Conservation (phyloP, 495 filamentous ascomycete species). For the Margaritispora aquatica region DNA sequence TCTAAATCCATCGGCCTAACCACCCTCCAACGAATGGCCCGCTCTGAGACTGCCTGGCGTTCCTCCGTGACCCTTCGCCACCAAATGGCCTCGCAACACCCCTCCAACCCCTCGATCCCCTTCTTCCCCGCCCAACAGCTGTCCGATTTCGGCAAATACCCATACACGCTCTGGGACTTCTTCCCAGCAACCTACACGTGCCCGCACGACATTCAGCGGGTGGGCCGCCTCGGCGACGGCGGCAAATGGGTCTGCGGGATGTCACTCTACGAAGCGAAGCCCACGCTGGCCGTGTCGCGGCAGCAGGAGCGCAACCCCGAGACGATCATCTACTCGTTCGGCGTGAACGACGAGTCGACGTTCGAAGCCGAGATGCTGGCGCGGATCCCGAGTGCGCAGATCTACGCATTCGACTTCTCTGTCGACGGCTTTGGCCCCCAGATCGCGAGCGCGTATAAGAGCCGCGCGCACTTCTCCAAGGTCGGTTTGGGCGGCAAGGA, state of each 20-base stretch:
- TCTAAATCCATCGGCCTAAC: constrained; percentile 2
- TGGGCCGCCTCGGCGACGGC: constrained; percentile 28
- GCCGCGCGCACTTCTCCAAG: constrained; percentile 22
- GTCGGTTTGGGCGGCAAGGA: constrained; percentile 22
- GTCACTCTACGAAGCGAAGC: constrained; percentile 20
- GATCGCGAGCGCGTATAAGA: constrained; percentile 6
- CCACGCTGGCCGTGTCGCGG: background rate
- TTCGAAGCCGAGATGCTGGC: constrained; percentile 28
- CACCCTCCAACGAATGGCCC: constrained; percentile 13
- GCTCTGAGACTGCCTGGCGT: constrained; percentile 12
- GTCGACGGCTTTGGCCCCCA: constrained; percentile 23
- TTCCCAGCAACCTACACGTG: constrained; percentile 25
- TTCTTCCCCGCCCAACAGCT: constrained; percentile 13
- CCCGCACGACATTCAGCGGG: constrained; percentile 29
- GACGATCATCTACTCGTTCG: constrained; percentile 28
- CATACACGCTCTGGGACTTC: constrained; percentile 31
- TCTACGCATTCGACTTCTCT: constrained; percentile 28
- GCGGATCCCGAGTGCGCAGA: constrained; percentile 20
- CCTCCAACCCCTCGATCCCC: constrained; percentile 6
- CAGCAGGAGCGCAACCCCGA: background rate
- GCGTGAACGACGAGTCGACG: constrained; percentile 24
- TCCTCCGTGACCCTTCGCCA: constrained; percentile 16
- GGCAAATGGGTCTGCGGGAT: constrained; percentile 33
- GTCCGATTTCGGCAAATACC: constrained; percentile 16
- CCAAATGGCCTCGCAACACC: constrained; percentile 10